A percentile compares a stretch with the other conserved stretches of the same genome.
Evolutionary conservation across 805 yeast species (phyloP).

Genomic region (Hemisphaericaspora nanyangensis): DNA sequence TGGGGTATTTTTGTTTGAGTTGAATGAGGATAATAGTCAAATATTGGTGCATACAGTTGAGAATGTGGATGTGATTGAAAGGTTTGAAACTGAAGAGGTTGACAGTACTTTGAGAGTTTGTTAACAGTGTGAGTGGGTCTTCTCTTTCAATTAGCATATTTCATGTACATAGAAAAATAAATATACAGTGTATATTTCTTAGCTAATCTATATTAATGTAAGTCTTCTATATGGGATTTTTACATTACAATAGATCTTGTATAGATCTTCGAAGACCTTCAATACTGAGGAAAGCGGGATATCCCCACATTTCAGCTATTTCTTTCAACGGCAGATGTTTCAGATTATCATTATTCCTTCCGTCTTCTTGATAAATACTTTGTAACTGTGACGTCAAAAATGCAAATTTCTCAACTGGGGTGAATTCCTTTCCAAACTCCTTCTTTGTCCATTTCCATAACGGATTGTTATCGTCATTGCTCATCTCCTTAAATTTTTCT

Average conservation of each 20-base stretch:
- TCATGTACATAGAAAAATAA: no score
- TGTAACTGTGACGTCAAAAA: constrained; percentile 15
- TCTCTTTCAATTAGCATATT: no score
- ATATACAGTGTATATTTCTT: not conserved
- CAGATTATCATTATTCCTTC: not conserved
- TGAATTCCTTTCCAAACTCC: constrained; percentile 14
- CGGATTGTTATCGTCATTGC: constrained; percentile 6
- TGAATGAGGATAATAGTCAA: constrained; percentile 50
- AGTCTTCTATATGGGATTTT: not conserved
- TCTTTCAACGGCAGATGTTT: not conserved
- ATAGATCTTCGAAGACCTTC: constrained; percentile 9
- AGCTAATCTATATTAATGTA: not conserved
- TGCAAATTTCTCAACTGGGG: constrained; percentile 15
- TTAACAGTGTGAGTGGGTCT: no score
- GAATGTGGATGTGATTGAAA: constrained; percentile 57
- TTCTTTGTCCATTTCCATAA: constrained; percentile 21
- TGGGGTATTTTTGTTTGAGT: constrained; percentile 66
- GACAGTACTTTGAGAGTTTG: constrained; percentile 26
- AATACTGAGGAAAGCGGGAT: constrained; percentile 11
- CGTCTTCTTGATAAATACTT: constrained; percentile 1
- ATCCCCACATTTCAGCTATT: constrained; percentile 10
- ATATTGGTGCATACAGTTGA: constrained; percentile 66
- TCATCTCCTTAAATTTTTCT: constrained; percentile 1
- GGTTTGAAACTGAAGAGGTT: constrained; percentile 22
- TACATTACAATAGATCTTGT: constrained; percentile 7